A percentile compares a stretch with the other conserved stretches of the same genome.
Evolutionary conservation across 2,329 filamentous ascomycete genomes (phyloP).

Genomic region (Aspergillus tubingensis): DNA sequence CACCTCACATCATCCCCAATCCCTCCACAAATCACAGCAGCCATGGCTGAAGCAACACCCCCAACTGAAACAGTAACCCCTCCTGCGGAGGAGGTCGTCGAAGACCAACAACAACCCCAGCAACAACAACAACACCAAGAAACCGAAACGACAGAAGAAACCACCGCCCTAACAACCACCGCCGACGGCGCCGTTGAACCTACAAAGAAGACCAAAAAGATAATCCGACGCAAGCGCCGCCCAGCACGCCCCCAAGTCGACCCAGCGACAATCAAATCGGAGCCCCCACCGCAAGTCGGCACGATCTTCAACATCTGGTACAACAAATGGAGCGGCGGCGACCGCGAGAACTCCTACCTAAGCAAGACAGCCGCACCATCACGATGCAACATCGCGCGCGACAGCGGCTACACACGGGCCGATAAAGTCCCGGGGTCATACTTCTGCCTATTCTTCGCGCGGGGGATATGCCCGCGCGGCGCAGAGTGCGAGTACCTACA

Average conservation of each 20-base stretch:
- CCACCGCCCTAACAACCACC: constrained; percentile 18
- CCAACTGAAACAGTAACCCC: constrained; percentile 24
- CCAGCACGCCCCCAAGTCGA: constrained; percentile 92
- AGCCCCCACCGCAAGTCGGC: constrained; percentile 87
- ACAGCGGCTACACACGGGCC: constrained; percentile 76
- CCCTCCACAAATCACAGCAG: constrained; percentile 3
- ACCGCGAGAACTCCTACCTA: constrained; percentile 87
- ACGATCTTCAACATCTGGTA: constrained; percentile 99
- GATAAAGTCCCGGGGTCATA: constrained; percentile 77
- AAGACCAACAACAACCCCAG: constrained; percentile 38
- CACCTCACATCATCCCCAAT: constrained; percentile 5
- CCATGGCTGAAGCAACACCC: constrained; percentile 27
- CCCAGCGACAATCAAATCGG: constrained; percentile 75
- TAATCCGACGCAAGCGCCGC: constrained; percentile 85
- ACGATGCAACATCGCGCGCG: constrained; percentile 81
- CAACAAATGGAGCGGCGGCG: constrained; percentile 96
- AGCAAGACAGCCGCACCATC: constrained; percentile 79
- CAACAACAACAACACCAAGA: neutral
- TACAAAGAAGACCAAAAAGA: constrained; percentile 77
- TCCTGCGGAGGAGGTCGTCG: constrained; percentile 40
- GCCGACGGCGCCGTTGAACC: constrained; percentile 24
- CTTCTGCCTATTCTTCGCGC: constrained; percentile 90
- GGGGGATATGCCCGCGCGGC: constrained; percentile 64
- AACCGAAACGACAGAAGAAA: constrained; percentile 13
- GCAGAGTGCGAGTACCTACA: constrained; percentile 94